These are phyloP conservation scores for Xylariaceae sp. DNA, from an alignment of 2,329 filamentous ascomycete species.

Conservation along the genomic window DNA sequence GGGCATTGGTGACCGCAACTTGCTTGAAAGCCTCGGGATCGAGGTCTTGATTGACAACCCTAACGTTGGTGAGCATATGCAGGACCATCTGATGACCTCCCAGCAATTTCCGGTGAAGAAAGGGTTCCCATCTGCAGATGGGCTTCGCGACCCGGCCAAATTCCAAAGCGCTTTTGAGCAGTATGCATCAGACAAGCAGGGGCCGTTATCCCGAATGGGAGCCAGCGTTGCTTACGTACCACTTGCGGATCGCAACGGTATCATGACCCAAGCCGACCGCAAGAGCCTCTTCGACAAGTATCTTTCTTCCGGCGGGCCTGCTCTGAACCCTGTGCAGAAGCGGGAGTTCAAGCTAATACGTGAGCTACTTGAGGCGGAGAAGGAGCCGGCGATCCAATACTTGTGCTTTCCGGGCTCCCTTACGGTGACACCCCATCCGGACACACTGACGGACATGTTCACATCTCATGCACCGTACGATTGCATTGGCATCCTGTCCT, in stretches of 20 bases:
- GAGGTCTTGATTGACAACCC: conserved; percentile 38
- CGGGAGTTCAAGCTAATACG: conserved; percentile 28
- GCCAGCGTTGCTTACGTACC: conserved; percentile 38
- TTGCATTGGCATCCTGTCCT: conserved; percentile 53
- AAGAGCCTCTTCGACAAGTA: conserved; percentile 27
- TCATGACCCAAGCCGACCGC: conserved; percentile 26
- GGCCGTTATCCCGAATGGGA: conserved; percentile 38
- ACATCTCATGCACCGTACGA: conserved; percentile 38
- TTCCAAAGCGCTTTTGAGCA: conserved; percentile 33
- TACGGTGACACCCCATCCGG: conserved; percentile 28
- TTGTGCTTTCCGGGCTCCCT: conserved; percentile 35
- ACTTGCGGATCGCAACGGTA: conserved; percentile 29
- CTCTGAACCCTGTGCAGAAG: conserved; percentile 14
- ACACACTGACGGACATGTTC: conserved; percentile 28
- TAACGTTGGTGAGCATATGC: conserved; percentile 44
- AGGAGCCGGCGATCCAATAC: conserved; percentile 36
- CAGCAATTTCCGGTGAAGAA: conserved; percentile 41
- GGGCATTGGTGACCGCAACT: conserved; percentile 36
- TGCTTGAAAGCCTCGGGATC: conserved; percentile 34
- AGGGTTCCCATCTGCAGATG: conserved; percentile 36
- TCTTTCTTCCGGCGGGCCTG: conserved; percentile 16
- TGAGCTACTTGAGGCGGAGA: conserved; percentile 26
- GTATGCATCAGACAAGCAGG: conserved; percentile 35
- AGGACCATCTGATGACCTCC: conserved; percentile 41
- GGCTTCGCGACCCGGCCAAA: conserved; percentile 34